A percentile compares a stretch with the other conserved stretches of the same genome.
Conservation (phyloP, 176 grass and related monocot species). For the Panicum miliaceum region DNA sequence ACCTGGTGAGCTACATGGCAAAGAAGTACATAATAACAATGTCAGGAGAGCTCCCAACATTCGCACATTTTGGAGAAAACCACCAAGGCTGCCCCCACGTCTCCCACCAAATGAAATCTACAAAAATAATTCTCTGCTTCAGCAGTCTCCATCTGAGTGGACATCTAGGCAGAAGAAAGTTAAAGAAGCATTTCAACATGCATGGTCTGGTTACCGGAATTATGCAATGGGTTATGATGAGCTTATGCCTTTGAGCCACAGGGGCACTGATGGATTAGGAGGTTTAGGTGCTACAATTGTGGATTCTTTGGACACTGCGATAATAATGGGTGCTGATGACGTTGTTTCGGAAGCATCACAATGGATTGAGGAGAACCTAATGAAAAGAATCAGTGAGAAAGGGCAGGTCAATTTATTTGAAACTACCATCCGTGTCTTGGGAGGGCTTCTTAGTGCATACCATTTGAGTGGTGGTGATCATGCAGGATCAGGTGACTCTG, state of each 20-base stretch:
- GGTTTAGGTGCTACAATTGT: conserved; percentile 90
- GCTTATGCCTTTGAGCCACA: conserved; percentile 85
- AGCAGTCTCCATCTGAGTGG: conserved; percentile 56
- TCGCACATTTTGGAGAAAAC: conserved; percentile 74
- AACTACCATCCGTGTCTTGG: conserved; percentile 95
- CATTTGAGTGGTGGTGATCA: conserved; percentile 73
- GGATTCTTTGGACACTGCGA: conserved; percentile 92
- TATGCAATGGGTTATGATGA: conserved; percentile 95
- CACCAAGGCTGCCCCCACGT: conserved; percentile 73
- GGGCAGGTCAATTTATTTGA: conserved; percentile 98
- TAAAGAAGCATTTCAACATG: conserved; percentile 92
- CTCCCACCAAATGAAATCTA: conserved; percentile 81
- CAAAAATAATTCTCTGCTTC: conserved; percentile 59
- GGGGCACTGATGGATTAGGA: conserved; percentile 88
- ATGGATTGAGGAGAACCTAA: conserved; percentile 88
- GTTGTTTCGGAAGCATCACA: conserved; percentile 79
- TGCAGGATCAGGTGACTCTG: conserved; percentile 45
- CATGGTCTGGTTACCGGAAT: conserved; percentile 87
- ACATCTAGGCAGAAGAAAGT: conserved; percentile 80
- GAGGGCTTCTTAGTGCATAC: conserved; percentile 98
- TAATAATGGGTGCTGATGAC: conserved; percentile 91
- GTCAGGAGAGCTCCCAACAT: conserved; percentile 51
- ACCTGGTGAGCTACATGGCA: conserved; percentile 52
- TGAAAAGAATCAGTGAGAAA: conserved; percentile 79
- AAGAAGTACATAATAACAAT: conserved; percentile 38